Conservation (phyloP, 345 rosid species). For the Hibiscus mutabilis region DNA sequence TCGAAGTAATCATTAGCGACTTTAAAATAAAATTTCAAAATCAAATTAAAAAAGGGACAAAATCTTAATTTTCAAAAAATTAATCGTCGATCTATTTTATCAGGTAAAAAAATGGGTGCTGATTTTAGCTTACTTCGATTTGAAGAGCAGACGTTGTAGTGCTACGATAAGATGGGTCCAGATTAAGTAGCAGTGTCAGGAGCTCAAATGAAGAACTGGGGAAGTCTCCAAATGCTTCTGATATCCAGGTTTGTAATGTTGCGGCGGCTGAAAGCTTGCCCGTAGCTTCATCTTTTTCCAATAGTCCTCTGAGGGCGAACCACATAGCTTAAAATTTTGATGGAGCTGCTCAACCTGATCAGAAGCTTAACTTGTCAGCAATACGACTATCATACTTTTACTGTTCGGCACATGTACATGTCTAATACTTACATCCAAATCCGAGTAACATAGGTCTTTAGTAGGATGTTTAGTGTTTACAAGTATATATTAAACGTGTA, state of each 20-base stretch:
- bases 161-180: slow-evolving; percentile 65
- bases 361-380: slow-evolving; percentile 10
- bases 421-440: too few relatives aligned
- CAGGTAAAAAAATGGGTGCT: too few relatives aligned
- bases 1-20: too few relatives aligned
- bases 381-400: not conserved
- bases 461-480: too few relatives aligned
- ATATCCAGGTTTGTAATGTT: slow-evolving; percentile 59
- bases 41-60: too few relatives aligned
- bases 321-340: slow-evolving; percentile 77
- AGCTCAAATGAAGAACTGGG: slow-evolving; percentile 50
- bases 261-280: slow-evolving; percentile 63
- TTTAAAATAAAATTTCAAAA: too few relatives aligned
- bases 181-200: slow-evolving; percentile 49
- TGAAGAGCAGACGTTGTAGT: slow-evolving; percentile 65
- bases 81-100: too few relatives aligned
- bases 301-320: slow-evolving; percentile 73
- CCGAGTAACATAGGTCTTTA: too few relatives aligned
- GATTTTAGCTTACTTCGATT: slow-evolving; percentile 38
- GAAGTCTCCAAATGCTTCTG: slow-evolving; percentile 55
- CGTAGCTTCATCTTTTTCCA: slow-evolving; percentile 67
- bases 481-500: too few relatives aligned
- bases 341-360: slow-evolving; percentile 84
- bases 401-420: too few relatives aligned
- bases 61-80: too few relatives aligned